Base-by-base conservation (phyloP, 805 yeast genomes). In the Spathaspora sp. region DNA sequence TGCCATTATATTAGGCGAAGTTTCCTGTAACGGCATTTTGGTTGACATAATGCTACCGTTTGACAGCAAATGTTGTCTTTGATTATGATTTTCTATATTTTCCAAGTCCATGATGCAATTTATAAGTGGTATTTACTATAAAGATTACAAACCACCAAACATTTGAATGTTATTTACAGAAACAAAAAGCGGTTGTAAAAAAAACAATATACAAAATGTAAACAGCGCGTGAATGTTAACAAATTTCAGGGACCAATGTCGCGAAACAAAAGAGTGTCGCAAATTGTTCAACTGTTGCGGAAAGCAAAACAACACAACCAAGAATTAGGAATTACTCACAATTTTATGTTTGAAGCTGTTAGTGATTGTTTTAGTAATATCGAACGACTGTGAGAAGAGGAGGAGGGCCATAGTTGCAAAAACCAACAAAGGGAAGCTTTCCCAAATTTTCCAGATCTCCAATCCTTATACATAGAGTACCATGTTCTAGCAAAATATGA, bases 41-140 rank as follows among this genome's bases (percentile, higher is more conserved):
- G 9, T 29, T 16, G 31, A 31, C 4, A 31, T 14, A 14, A 16
- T 29, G 12, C 5, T 47, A 47, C 40, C 40, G 10, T 6, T 48
- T n/a, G 44, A 14, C 40, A 35, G 14, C 40, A 35, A 5, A 19
- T 12, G 19, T 10, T 29, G 31, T 17, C 40, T 42, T 12, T 16
- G 42, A 29, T 28, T 44, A 44, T 48, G 43, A 19, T 26, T 28
- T 39, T 26, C 17, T 26, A 26, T 47, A n/a, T 40, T 47, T 11
- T 40, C 40, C 12, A n/a, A 10, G 14, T 26, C 45, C 45, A 28
- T 28, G 20, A 28, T 28, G 45, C 45, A 35, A 17, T 6, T 20
- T 23, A 10, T 28, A 16, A 16, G n/a, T 40, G 44, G 11, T 20
- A 17, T 10, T 28, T 23, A 17, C 45, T 35, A 35, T 35, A n/a